phyloP scores from a whole-genome alignment of 768 basidiomycete species.

The Grammothele lineata region DNA sequence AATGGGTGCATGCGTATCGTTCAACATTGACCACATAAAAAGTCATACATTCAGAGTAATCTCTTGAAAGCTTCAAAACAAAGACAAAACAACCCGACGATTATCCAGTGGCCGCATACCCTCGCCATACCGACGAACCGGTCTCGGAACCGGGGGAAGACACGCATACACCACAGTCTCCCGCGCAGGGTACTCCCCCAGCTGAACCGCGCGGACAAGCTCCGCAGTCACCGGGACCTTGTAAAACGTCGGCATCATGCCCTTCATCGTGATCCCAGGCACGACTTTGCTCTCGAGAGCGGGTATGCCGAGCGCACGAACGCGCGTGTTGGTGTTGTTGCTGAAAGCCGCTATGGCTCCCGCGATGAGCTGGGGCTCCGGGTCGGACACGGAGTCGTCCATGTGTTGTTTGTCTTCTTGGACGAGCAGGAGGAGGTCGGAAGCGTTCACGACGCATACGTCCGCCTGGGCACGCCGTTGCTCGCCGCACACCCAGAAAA shows the following conservation, averaged over 20 bases:
- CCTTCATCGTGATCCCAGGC: conserved; percentile 21
- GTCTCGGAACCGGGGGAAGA: conserved; percentile 12
- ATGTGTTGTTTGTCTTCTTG: conserved; percentile 17
- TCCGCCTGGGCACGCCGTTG: conserved; percentile 10
- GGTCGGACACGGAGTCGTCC: conserved; percentile 4
- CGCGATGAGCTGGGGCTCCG: conserved; percentile 11
- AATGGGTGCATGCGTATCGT: too few species aligned
- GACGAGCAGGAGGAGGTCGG: conserved; percentile 12
- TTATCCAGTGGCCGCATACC: too few species aligned
- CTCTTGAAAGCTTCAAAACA: too few species aligned
- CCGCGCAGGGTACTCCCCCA: conserved; percentile 14
- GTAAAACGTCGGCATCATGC: conserved; percentile 24
- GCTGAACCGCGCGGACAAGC: conserved; percentile 11
- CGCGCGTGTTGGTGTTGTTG: conserved; percentile 11
- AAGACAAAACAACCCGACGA: too few species aligned
- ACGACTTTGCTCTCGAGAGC: conserved; percentile 9
- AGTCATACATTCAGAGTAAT: too few species aligned
- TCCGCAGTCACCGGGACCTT: conserved; percentile 20
- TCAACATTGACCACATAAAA: too few species aligned
- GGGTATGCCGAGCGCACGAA: not conserved
- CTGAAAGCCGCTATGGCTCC: conserved; percentile 9
- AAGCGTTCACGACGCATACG: conserved; percentile 10
- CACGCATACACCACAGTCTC: conserved; percentile 15
- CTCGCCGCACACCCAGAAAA: conserved; percentile 10
- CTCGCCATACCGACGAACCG: conserved; percentile 2